Conservation (phyloP, 2,329 filamentous ascomycete genomes). For the Trichoderma atroviride region DNA sequence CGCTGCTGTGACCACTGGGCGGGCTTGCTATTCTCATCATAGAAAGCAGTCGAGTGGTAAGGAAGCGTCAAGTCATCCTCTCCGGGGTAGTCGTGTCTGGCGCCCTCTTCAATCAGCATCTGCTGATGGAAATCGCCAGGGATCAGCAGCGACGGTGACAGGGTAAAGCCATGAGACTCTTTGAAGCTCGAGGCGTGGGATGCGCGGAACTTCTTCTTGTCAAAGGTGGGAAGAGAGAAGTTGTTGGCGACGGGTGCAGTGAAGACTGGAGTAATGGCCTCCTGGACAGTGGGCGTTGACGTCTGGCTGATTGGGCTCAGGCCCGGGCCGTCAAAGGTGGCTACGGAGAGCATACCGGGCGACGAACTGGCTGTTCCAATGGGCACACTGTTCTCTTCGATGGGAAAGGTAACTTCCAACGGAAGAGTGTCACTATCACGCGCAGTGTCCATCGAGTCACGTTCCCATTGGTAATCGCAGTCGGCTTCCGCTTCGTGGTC, state of each 20-base stretch:
- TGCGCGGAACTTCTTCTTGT: conserved; percentile 40
- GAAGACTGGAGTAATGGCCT: conserved; percentile 48
- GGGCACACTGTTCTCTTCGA: conserved; percentile 27
- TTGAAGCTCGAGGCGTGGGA: conserved; percentile 59
- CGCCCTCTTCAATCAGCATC: conserved; percentile 45
- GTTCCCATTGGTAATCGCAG: conserved; percentile 68
- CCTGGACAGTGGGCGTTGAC: conserved; percentile 45
- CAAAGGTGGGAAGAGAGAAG: conserved; percentile 54
- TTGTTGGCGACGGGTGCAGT: conserved; percentile 48
- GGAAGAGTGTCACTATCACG: conserved; percentile 32
- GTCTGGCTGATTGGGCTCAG: conserved; percentile 54
- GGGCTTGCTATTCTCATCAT: conserved; percentile 28
- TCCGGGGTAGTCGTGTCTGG: conserved; percentile 37
- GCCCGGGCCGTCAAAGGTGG: conserved; percentile 48
- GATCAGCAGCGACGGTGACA: conserved; percentile 66
- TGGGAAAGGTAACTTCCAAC: conserved; percentile 33
- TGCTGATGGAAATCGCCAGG: conserved; percentile 61
- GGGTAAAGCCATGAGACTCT: conserved; percentile 60
- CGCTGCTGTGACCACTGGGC: conserved; percentile 45
- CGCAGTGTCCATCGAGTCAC: conserved; percentile 53
- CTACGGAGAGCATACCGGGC: conserved; percentile 36
- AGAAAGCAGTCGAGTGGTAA: conserved; percentile 28
- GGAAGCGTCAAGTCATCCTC: conserved; percentile 37
- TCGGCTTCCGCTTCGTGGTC: conserved; percentile 68
- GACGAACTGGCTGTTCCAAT: conserved; percentile 31